Base-by-base conservation (phyloP, 345 rosid genomes). In the Lumnitzera racemosa region DNA sequence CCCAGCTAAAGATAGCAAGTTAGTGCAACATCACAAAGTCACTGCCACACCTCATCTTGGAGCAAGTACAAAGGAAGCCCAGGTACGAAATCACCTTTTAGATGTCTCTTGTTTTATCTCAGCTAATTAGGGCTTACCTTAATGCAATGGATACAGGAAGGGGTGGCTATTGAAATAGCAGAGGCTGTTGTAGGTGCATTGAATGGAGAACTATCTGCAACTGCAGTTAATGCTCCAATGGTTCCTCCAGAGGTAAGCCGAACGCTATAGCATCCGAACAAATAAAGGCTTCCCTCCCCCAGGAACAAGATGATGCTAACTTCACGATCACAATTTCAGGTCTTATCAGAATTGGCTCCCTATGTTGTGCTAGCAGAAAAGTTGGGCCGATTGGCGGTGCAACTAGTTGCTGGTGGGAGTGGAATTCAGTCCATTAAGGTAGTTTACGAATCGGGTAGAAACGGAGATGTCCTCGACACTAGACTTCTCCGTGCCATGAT, bases 391-490 rank as follows among this genome's bases (percentile, higher is more conserved):
- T 53, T 84, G 61, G 90, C 87, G 27, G 84, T 80, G 51, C 94
- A 86, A 61, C 70, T 86, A 51, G 88, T 89, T 61, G 80, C 83
- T 0, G 87, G 96, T 24, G 96, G 88, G 68, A 89, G 83, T 46
- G 85, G 96, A 50, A 73, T 86, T 53, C 73, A 80, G 57, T 66
- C 76, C 7, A 82, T 82, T 50, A 81, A 76, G 70, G 76, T 81
- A 64, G 65, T 77, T 20, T 85, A 81, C 51, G 82, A 76, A 63
- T 81, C 92, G 13, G 79, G 88, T 12, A 75, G 92, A 82, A 73
- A 70, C 50, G 88, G 85, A 24, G 87, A 83, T 61, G 88, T 85
- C 70, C 85, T 86, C 1, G 96, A 88, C 81, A 86, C 96, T 2
- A 70, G 83, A 61, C 75, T 83, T 46, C 90, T 86, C 43, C 81